phyloP scores from a whole-genome alignment of 768 basidiomycete genomes.

The Rhodosporidiobolus odoratus region DNA sequence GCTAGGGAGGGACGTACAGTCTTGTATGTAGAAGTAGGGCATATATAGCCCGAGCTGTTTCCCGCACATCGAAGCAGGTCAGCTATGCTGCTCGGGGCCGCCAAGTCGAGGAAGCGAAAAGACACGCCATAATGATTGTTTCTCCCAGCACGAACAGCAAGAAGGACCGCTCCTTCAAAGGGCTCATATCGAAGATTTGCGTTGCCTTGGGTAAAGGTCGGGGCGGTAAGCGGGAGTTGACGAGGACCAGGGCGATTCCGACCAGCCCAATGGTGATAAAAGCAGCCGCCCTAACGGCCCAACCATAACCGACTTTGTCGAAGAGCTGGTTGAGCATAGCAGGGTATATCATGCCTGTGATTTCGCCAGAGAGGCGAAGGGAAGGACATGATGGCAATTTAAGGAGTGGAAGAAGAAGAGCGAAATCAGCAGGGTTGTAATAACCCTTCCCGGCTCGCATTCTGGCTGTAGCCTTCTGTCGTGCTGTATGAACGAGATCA shows the following conservation, averaged over 20 bases:
- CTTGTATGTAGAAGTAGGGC: slow-evolving; percentile 46
- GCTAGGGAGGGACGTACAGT: background rate
- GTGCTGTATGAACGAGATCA: no score
- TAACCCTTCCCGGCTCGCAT: no score
- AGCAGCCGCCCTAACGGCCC: slow-evolving; percentile 48
- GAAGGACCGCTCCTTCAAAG: slow-evolving; percentile 32
- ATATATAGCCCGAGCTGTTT: slow-evolving; percentile 49
- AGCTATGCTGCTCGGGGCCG: background rate
- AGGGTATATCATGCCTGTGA: slow-evolving; percentile 48
- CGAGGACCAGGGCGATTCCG: slow-evolving; percentile 48
- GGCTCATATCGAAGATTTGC: slow-evolving; percentile 33
- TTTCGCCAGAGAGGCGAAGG: background rate
- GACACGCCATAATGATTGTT: slow-evolving; percentile 40
- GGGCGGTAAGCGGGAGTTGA: slow-evolving; percentile 50
- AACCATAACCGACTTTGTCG: slow-evolving; percentile 43
- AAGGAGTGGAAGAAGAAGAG: no score
- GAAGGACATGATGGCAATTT: no score
- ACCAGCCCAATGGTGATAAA: slow-evolving; percentile 52
- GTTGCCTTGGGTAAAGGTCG: slow-evolving; percentile 40
- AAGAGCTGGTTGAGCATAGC: slow-evolving; percentile 53
- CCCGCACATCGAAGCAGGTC: background rate
- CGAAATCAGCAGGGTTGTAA: no score
- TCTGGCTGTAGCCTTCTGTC: no score
- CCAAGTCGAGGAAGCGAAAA: background rate
- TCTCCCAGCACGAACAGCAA: slow-evolving; percentile 43